Evolutionary conservation across 176 grass and related monocot species (phyloP), one percentile per base, ranked within the genome.

Genomic region (Carex kokanica): DNA sequence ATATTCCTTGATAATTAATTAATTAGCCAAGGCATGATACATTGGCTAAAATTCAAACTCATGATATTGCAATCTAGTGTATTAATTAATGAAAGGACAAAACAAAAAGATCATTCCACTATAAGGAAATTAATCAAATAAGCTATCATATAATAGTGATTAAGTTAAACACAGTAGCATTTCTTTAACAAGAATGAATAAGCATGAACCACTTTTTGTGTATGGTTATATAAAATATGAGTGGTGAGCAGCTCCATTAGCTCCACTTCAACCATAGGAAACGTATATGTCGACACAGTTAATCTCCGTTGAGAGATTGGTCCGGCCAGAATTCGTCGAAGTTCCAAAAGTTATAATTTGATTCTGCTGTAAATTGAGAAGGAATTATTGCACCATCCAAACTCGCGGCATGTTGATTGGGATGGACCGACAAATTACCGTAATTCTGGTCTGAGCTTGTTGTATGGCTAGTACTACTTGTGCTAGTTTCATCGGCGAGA

Each of bases 261-360:
- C 73, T 55, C 73, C 73, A 29, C 21, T 55, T 70, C 34, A 55
- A 55, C 21, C 73, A 77, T 77, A 14, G 51, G 21, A 73, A 52
- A 8, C 1, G 54, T 75, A 75, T 54, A 75, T 21, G 27, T 27
- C 8, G 17, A 18, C 23, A 59, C 24, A 24, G 20, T 81, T 81
- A 82, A 82, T 82, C 80, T 18, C 80, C 80, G 3, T 82, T 82
- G 21, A 82, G 67, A 6, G 60, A 52, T 67, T 82, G 80, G 20
- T 82, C 59, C 2, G 61, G 45, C 80, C 80, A 82, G 80, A 82
- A 82, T 18, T 64, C 80, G 10, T 82, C 80, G 9, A 82, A 61
- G 62, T 82, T 82, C 80, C 80, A 82, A 66, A 82, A 82, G 67
- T 67, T 82, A 52, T 82, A 61, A 25, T 64, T 64, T 10, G 80